These are phyloP conservation scores for Paraphaeosphaeria minitans DNA, from an alignment of 2,329 filamentous ascomycete genomes.

Conservation along the genomic window DNA sequence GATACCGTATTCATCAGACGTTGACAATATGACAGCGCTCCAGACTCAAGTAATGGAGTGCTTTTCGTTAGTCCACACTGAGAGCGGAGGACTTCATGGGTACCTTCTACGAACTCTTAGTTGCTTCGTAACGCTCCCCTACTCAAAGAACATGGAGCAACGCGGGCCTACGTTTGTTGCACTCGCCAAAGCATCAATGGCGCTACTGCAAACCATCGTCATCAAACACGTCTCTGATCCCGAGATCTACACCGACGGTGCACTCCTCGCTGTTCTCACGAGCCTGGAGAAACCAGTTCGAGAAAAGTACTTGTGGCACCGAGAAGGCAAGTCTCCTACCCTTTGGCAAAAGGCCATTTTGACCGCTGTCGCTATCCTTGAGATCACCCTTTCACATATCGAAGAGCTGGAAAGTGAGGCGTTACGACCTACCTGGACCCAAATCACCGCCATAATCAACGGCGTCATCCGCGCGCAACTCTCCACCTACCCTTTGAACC, in stretches of 20 bases:
- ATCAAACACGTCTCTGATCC: slow-evolving; percentile 63
- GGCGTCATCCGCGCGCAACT: slow-evolving; percentile 47
- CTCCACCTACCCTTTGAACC: slow-evolving; percentile 41
- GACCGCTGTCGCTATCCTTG: slow-evolving; percentile 70
- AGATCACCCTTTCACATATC: slow-evolving; percentile 63
- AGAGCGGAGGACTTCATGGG: slow-evolving; percentile 67
- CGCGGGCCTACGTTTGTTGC: slow-evolving; percentile 82
- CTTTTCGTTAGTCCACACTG: slow-evolving; percentile 69
- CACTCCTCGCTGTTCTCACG: slow-evolving; percentile 67
- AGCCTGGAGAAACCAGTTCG: slow-evolving; percentile 72
- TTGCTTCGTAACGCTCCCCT: slow-evolving; percentile 73
- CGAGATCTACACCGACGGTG: slow-evolving; percentile 73
- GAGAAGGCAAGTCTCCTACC: slow-evolving; percentile 70
- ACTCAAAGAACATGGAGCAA: slow-evolving; percentile 47
- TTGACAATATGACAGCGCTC: slow-evolving; percentile 73
- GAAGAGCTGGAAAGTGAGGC: slow-evolving; percentile 44
- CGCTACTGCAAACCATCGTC: slow-evolving; percentile 67
- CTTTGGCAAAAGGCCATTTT: slow-evolving; percentile 83
- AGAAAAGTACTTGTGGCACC: slow-evolving; percentile 80
- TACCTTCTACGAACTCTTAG: slow-evolving; percentile 72
- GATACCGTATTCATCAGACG: slow-evolving; percentile 71
- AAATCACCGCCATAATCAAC: slow-evolving; percentile 43
- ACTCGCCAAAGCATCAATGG: slow-evolving; percentile 81
- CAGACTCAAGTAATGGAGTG: slow-evolving; percentile 73
- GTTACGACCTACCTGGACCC: slow-evolving; percentile 67